Conservation (phyloP, 2,329 filamentous ascomycete species). For the Teratosphaeria viscida region DNA sequence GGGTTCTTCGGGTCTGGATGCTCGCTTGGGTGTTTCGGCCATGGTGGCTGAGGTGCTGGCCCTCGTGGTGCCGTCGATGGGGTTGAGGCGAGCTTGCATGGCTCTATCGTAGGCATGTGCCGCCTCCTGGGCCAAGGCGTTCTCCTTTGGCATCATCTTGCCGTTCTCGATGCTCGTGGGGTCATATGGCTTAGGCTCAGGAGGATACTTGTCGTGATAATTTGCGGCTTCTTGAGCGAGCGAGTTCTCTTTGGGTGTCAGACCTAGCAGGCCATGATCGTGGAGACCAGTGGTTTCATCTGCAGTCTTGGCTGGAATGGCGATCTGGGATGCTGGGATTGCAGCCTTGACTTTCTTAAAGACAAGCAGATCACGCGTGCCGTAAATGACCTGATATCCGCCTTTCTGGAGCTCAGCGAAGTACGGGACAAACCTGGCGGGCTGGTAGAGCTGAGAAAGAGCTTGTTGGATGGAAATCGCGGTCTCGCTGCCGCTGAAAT, state of each 20-base stretch:
- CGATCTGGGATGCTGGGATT: neutral
- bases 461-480: conserved; percentile 50
- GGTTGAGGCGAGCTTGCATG: conserved; percentile 36
- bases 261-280: conserved; percentile 12
- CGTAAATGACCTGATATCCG: conserved; percentile 58
- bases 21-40: conserved; percentile 18
- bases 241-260: conserved; percentile 8
- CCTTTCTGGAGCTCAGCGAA: conserved; percentile 48
- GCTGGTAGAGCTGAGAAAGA: conserved; percentile 50
- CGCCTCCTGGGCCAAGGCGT: conserved; percentile 9
- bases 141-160: conserved; percentile 8
- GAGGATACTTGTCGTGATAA: conserved; percentile 3
- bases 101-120: conserved; percentile 7
- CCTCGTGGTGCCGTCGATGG: conserved; percentile 39
- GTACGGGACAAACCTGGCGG: conserved; percentile 55
- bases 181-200: conserved; percentile 4
- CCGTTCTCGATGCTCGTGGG: conserved; percentile 8
- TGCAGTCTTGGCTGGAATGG: conserved; percentile 11
- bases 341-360: conserved; percentile 48
- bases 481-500: conserved; percentile 42
- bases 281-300: conserved; percentile 3
- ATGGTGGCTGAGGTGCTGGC: neutral
- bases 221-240: conserved; percentile 4
- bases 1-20: conserved; percentile 24
- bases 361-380: conserved; percentile 52